A percentile compares a stretch with the other conserved stretches of the same genome.
phyloP scores from a whole-genome alignment of 2,329 filamentous ascomycete species.

The Fusarium sp. region DNA sequence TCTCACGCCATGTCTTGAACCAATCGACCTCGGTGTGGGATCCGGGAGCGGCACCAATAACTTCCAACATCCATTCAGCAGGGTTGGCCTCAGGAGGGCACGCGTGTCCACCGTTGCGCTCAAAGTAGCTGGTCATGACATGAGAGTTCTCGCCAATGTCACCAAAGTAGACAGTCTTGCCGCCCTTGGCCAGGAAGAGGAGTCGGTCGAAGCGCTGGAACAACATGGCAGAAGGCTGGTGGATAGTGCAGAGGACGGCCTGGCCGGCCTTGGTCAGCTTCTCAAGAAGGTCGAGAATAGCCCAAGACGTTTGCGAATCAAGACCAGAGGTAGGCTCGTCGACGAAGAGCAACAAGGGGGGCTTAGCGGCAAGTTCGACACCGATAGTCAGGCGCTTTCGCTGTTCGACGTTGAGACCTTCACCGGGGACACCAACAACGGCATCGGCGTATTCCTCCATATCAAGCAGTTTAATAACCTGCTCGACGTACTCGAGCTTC shows the following conservation, averaged over 20 bases:
- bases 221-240: conserved; percentile 95
- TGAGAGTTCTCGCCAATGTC: conserved; percentile 79
- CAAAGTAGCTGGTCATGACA: conserved; percentile 79
- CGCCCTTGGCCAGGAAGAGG: conserved; percentile 81
- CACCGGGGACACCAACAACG: conserved; percentile 88
- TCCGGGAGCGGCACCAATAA: conserved; percentile 73
- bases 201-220: conserved; percentile 92
- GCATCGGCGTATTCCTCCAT: conserved; percentile 94
- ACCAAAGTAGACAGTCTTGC: conserved; percentile 84
- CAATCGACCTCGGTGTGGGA: conserved; percentile 73
- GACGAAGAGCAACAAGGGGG: conserved; percentile 88
- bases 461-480: conserved; percentile 90
- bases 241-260: conserved; percentile 96
- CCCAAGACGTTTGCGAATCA: conserved; percentile 93
- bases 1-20: conserved; percentile 71
- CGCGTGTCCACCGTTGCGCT: conserved; percentile 73
- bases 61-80: conserved; percentile 82
- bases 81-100: conserved; percentile 80
- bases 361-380: conserved; percentile 95
- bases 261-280: conserved; percentile 91
- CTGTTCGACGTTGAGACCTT: conserved; percentile 81
- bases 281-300: conserved; percentile 87
- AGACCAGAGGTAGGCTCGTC: conserved; percentile 96
- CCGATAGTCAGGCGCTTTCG: conserved; percentile 88
- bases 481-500: conserved; percentile 88